Evolutionary conservation across 768 basidiomycete genomes (phyloP).

Genomic region (Mycena belliarum): DNA sequence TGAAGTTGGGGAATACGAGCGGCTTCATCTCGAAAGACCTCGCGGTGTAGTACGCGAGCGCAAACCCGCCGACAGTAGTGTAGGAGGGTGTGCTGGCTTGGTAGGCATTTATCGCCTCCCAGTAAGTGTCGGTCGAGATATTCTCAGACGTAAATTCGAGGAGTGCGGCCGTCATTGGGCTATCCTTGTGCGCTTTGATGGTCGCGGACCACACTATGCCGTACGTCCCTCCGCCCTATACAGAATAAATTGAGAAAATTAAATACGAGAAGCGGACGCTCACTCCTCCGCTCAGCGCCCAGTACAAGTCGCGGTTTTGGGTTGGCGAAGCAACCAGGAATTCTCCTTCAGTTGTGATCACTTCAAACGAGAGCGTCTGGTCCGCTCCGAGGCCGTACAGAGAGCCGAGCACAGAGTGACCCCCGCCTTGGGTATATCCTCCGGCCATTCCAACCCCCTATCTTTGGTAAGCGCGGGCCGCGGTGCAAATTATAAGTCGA

Average conservation of each 20-base stretch:
- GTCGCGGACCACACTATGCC: slow-evolving; percentile 20
- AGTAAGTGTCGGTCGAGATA: neutral
- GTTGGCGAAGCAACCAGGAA: slow-evolving; percentile 32
- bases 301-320: slow-evolving; percentile 41
- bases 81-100: neutral
- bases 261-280: neutral
- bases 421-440: slow-evolving; percentile 36
- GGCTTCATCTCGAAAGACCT: neutral
- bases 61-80: neutral
- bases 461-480: neutral
- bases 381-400: slow-evolving; percentile 24
- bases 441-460: slow-evolving; percentile 38
- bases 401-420: slow-evolving; percentile 24
- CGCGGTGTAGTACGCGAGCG: neutral
- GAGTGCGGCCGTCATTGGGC: neutral
- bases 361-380: slow-evolving; percentile 34
- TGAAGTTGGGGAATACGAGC: neutral
- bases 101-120: slow-evolving; percentile 2
- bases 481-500: neutral
- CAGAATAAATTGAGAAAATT: neutral
- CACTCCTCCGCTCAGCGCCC: slow-evolving; percentile 36
- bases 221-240: slow-evolving; percentile 18
- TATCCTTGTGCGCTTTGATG: slow-evolving; percentile 11
- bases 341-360: slow-evolving; percentile 42
- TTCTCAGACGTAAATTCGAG: neutral